These are phyloP conservation scores for Lachancea quebecensis DNA, from an alignment of 805 yeast genomes.

Conservation along the genomic window DNA sequence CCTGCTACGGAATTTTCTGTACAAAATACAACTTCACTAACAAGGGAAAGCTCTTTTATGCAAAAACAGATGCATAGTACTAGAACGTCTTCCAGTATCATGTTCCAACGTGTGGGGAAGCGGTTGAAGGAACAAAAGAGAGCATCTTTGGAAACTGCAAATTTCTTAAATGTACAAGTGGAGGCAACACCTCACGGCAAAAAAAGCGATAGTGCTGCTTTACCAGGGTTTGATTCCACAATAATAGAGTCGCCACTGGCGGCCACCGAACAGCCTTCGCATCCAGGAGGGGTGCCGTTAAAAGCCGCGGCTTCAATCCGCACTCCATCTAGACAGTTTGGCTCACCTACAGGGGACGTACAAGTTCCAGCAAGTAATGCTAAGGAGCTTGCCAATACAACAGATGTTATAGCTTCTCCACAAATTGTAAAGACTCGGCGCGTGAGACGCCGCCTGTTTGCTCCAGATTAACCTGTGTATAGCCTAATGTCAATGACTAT, in stretches of 20 bases:
- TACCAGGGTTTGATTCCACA: background rate
- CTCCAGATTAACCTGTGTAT: constrained; percentile 19
- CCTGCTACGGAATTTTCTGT: constrained; percentile 17
- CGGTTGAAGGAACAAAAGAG: constrained; percentile 11
- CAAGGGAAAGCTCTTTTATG: background rate
- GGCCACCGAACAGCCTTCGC: too few relatives aligned
- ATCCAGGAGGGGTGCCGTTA: too few relatives aligned
- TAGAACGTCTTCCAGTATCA: constrained; percentile 2
- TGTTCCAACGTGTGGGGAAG: constrained; percentile 29
- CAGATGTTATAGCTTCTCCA: background rate
- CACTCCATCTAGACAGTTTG: too few relatives aligned
- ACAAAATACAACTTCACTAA: background rate
- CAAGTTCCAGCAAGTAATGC: constrained; percentile 4
- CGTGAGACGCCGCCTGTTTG: constrained; percentile 31
- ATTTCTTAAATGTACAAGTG: constrained; percentile 17
- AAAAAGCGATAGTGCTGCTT: background rate
- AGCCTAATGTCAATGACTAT: constrained; percentile 4
- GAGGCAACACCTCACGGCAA: constrained; percentile 26
- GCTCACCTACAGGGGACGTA: background rate
- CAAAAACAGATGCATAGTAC: background rate
- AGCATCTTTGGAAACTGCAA: background rate
- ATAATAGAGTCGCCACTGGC: constrained; percentile 5
- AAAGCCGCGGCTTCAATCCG: too few relatives aligned
- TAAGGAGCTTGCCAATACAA: background rate
- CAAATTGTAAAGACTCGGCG: background rate